Evolutionary conservation across 306 rosid species (phyloP).

Genomic region (Castanea mollissima): DNA sequence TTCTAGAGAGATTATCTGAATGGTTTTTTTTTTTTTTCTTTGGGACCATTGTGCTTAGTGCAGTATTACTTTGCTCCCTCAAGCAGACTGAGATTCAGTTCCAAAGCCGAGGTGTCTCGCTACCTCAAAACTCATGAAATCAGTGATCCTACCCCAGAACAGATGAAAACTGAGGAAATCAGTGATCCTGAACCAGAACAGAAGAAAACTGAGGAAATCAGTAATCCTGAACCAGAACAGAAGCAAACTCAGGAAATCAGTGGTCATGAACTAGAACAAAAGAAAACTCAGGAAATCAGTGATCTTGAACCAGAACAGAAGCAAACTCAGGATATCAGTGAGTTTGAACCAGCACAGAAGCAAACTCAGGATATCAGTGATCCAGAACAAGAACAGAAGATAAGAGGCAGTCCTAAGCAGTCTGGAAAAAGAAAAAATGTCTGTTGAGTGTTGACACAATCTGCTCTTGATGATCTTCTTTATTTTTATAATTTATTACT

Average conservation of each 20-base stretch:
- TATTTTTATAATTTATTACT: conserved; percentile 1
- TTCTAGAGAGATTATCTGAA: conserved; percentile 13
- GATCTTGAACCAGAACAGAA: conserved; percentile 5
- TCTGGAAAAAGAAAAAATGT: conserved; percentile 50
- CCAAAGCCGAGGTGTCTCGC: conserved; percentile 56
- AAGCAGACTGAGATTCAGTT: conserved; percentile 49
- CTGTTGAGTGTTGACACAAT: conserved; percentile 43
- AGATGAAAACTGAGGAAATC: conserved; percentile 20
- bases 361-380: conserved; percentile 3
- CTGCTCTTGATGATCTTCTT: conserved; percentile 21
- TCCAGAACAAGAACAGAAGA: conserved; percentile 23
- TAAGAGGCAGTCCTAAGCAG: conserved; percentile 30
- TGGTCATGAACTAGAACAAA: conserved; percentile 3
- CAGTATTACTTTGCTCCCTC: conserved; percentile 67
- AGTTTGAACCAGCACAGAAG: conserved; percentile 3
- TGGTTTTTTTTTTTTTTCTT: conserved; percentile 10
- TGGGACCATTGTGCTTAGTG: conserved; percentile 27
- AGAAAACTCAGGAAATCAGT: conserved; percentile 6
- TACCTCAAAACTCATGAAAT: conserved; percentile 32
- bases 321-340: conserved; percentile 4
- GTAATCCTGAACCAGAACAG: conserved; percentile 6
- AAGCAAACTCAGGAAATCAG: conserved; percentile 3
- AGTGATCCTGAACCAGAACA: conserved; percentile 6
- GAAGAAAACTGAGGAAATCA: conserved; percentile 3
- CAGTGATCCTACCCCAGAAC: conserved; percentile 13